Evolutionary conservation across 257 asterid genomes (phyloP).

Genomic region (Salvia hispanica): DNA sequence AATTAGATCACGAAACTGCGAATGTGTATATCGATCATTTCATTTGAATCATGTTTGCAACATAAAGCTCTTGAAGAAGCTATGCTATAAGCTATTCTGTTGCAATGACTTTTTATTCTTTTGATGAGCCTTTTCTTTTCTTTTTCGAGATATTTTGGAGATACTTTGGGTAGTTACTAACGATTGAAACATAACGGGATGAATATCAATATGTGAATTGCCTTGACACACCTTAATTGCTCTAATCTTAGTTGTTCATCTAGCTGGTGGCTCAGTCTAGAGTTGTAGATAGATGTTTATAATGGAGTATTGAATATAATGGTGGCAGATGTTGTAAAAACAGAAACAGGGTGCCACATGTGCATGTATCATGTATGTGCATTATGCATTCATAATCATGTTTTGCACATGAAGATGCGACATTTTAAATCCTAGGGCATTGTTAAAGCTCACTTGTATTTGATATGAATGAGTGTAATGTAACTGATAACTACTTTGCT

Average conservation of each 20-base stretch:
- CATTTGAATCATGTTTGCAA: neutral
- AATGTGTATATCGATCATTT: neutral
- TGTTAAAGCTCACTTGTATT: conserved; percentile 1
- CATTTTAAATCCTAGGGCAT: neutral
- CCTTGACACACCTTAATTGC: neutral
- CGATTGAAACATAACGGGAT: conserved; percentile 14
- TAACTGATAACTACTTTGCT: too few species aligned
- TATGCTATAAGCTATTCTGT: conserved; percentile 11
- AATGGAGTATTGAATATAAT: neutral
- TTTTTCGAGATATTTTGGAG: conserved; percentile 4
- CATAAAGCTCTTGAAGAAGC: conserved; percentile 9
- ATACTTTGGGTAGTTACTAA: conserved; percentile 17
- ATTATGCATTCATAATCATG: neutral
- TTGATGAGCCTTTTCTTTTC: too few species aligned
- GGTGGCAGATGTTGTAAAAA: neutral
- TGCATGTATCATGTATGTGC: neutral
- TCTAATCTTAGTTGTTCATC: too few species aligned
- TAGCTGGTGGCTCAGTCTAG: conserved; percentile 3
- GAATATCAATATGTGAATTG: conserved; percentile 18
- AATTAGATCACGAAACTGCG: conserved; percentile 14
- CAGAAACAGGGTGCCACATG: neutral
- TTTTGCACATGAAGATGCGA: neutral
- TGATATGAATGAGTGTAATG: conserved; percentile 17
- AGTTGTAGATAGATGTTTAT: conserved; percentile 15
- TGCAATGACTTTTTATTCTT: neutral